These are phyloP conservation scores for Artomyces pyxidatus DNA, from an alignment of 768 basidiomycete species.

Conservation along the genomic window DNA sequence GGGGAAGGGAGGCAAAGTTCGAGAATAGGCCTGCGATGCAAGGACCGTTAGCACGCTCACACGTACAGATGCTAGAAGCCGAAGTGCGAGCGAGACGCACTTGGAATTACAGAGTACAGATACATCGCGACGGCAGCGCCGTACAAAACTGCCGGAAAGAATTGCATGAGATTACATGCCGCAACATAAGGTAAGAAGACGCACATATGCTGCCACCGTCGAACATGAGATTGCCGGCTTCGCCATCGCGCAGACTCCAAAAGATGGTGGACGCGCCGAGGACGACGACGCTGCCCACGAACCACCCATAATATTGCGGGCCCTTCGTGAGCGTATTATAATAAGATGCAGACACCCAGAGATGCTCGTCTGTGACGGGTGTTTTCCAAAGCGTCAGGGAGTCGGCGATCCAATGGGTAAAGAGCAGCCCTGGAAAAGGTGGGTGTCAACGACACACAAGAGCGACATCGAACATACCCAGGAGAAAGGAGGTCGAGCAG, in stretches of 20 bases:
- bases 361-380: slow-evolving; percentile 69
- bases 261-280: slow-evolving; percentile 62
- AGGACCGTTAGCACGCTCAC: slow-evolving; percentile 9
- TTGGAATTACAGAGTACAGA: slow-evolving; percentile 68
- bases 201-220: slow-evolving; percentile 84
- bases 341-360: slow-evolving; percentile 78
- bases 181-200: slow-evolving; percentile 27
- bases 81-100: slow-evolving; percentile 35
- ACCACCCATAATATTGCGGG: slow-evolving; percentile 46
- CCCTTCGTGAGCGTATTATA: slow-evolving; percentile 71
- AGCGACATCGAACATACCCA: slow-evolving; percentile 46
- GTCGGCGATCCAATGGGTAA: slow-evolving; percentile 92
- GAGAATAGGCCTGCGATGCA: slow-evolving; percentile 40
- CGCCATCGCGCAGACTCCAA: slow-evolving; percentile 70
- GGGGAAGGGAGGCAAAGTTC: slow-evolving; percentile 34
- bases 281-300: slow-evolving; percentile 45
- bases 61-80: not conserved
- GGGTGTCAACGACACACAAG: slow-evolving; percentile 3
- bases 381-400: slow-evolving; percentile 86
- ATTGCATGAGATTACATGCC: too few species aligned
- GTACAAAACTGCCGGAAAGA: slow-evolving; percentile 67
- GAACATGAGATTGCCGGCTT: slow-evolving; percentile 85
- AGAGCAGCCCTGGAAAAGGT: slow-evolving; percentile 52
- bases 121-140: slow-evolving; percentile 65
- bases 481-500: slow-evolving; percentile 70